These are phyloP conservation scores for Boletus reticulatus DNA, from an alignment of 768 basidiomycete species.

Conservation along the genomic window DNA sequence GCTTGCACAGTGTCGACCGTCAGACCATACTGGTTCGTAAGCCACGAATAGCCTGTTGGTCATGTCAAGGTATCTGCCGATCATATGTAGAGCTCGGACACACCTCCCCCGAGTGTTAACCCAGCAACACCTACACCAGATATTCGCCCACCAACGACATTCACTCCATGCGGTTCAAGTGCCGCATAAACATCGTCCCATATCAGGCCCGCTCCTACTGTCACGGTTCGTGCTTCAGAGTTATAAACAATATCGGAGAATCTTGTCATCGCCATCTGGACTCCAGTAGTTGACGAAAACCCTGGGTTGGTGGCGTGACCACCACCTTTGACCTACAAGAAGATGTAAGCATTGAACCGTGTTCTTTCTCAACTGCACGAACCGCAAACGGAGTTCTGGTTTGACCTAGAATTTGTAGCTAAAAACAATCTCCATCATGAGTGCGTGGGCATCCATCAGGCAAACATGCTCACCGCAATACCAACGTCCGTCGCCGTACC, in stretches of 20 bases:
- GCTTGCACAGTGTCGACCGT: conserved; percentile 53
- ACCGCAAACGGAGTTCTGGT: conserved; percentile 30
- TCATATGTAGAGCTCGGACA: background rate
- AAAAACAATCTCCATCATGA: background rate
- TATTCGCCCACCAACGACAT: conserved; percentile 53
- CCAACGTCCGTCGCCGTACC: conserved; percentile 50
- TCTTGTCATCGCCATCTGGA: conserved; percentile 53
- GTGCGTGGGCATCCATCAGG: too few species aligned
- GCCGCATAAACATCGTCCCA: conserved; percentile 64
- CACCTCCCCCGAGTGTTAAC: conserved; percentile 49
- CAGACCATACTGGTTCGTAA: conserved; percentile 59
- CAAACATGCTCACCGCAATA: conserved; percentile 36
- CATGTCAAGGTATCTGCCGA: background rate
- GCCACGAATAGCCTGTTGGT: conserved; percentile 34
- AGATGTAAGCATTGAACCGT: too few species aligned
- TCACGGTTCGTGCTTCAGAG: conserved; percentile 35
- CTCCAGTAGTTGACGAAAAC: conserved; percentile 56
- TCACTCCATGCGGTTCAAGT: conserved; percentile 47
- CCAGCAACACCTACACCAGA: conserved; percentile 60
- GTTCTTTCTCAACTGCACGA: conserved; percentile 1
- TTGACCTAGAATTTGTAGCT: conserved; percentile 38
- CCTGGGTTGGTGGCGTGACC: conserved; percentile 54
- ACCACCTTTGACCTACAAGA: conserved; percentile 58
- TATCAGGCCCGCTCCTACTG: conserved; percentile 40
- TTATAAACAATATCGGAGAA: conserved; percentile 44